Evolutionary conservation across 768 basidiomycete genomes (phyloP).

Genomic region (Galerina sulciceps): DNA sequence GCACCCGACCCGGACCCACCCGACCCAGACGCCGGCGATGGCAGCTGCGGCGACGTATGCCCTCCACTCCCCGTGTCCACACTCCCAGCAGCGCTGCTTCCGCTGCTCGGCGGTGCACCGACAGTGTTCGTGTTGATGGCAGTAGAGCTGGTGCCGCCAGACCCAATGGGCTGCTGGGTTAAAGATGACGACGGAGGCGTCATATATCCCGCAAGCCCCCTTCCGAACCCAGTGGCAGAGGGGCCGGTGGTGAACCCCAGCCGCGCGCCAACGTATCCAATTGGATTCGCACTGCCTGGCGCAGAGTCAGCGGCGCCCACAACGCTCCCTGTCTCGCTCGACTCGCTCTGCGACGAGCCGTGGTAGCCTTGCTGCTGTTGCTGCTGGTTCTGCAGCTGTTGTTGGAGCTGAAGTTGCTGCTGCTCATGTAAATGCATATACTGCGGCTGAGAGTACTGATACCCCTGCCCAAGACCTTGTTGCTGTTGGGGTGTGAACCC

Average conservation of each 20-base stretch:
- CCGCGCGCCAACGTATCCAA: slow-evolving; percentile 19
- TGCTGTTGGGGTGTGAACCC: slow-evolving; percentile 13
- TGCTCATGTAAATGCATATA: slow-evolving; percentile 14
- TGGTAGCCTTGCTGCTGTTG: slow-evolving; percentile 15
- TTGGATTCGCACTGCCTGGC: slow-evolving; percentile 9
- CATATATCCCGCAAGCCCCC: neutral
- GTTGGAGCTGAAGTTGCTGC: slow-evolving; percentile 10
- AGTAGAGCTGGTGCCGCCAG: neutral
- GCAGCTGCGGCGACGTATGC: slow-evolving; percentile 73
- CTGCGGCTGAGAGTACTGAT: slow-evolving; percentile 10
- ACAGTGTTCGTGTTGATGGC: neutral
- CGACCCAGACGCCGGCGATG: slow-evolving; percentile 65
- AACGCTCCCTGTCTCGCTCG: slow-evolving; percentile 19
- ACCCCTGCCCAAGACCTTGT: slow-evolving; percentile 3
- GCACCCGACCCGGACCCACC: slow-evolving; percentile 40
- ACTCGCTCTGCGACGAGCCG: slow-evolving; percentile 19
- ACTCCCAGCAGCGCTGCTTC: slow-evolving; percentile 15
- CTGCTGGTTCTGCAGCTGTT: slow-evolving; percentile 13
- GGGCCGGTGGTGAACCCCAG: slow-evolving; percentile 3
- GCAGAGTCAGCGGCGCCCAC: slow-evolving; percentile 8
- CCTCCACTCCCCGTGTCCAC: slow-evolving; percentile 31
- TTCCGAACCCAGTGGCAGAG: neutral
- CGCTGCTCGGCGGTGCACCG: slow-evolving; percentile 22
- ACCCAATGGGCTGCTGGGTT: neutral
- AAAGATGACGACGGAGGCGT: neutral